Conservation (phyloP, 768 basidiomycete genomes). For the Mycena vitilis region DNA sequence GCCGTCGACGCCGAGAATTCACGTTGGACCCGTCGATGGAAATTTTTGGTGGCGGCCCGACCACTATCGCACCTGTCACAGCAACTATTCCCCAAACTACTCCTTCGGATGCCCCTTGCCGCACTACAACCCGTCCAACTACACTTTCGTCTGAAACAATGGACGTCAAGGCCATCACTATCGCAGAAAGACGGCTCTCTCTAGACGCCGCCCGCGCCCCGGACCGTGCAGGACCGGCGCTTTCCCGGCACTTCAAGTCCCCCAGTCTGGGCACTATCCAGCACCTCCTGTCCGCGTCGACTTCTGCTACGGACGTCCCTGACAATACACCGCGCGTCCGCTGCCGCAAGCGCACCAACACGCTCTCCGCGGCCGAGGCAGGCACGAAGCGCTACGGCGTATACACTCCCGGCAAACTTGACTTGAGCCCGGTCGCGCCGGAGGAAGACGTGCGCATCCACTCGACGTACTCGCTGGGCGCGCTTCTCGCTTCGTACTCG, state of each 20-base stretch:
- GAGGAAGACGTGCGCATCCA: slow-evolving; percentile 7
- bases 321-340: slow-evolving; percentile 37
- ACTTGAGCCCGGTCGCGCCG: slow-evolving; percentile 23
- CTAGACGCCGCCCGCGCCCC: background rate
- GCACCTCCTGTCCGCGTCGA: slow-evolving; percentile 26
- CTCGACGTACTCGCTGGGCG: slow-evolving; percentile 28
- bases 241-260: slow-evolving; percentile 34
- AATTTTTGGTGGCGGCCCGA: slow-evolving; percentile 2
- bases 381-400: slow-evolving; percentile 52
- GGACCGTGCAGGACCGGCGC: background rate
- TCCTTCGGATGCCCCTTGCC: background rate
- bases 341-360: slow-evolving; percentile 42
- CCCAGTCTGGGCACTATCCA: slow-evolving; percentile 35
- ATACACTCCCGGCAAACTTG: slow-evolving; percentile 45
- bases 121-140: background rate
- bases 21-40: background rate
- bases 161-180: slow-evolving; percentile 10
- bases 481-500: slow-evolving; percentile 29
- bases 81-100: slow-evolving; percentile 7
- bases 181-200: slow-evolving; percentile 1
- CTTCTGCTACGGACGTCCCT: background rate
- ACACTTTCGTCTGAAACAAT: background rate
- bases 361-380: slow-evolving; percentile 29
- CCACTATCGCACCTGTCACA: background rate
- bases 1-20: slow-evolving; percentile 19